Evolutionary conservation across 2,329 filamentous ascomycete species (phyloP), one percentile per base, ranked within the genome.

Genomic region (Spiromastix sp.): DNA sequence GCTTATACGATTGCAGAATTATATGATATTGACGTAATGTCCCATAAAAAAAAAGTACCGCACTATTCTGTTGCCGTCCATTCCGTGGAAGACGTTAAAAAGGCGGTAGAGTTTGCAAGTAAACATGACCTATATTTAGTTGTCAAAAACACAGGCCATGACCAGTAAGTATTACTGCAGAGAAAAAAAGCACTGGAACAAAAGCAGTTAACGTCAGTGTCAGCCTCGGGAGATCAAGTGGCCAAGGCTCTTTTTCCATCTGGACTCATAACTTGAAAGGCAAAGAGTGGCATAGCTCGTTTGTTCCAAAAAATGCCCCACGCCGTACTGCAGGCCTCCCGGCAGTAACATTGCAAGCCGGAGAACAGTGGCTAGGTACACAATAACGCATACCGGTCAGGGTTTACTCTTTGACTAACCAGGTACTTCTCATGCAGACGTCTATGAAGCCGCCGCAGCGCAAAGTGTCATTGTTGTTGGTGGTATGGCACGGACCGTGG

Each of bases 231-330:
- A 42, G 48, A 9, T 52, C 49, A 16, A 49, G 46, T 34, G 49
- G 49, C 11, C 34, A 34, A 17, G 46, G 46, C 4, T 31, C 47
- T 4, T 47, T 53, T 34, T 43, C 47, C 19, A 51, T 53, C 19
- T 53, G 50, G 50, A 53, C 50, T 7, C 50, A 53, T 36, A 44
- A 46, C 17, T 31, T 53, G 32, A 52, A 51, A 36, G 48, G 49
- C 28, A 45, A 42, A 30, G 29, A 42, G 22, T 53, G 47, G 47
- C 46, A 46, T 32, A 39, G 44, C 5, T 31, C 25, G 11, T 52
- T 48, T 32, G 36, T 44, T 19, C 47, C 45, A 3, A 36, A 43
- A 16, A 39, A 37, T 31, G 47, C 48, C 16, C 48, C 49, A 3
- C 11, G 8, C 2, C 34, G 36, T 8, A 40, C 38, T 5, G 11